A percentile compares a stretch with the other conserved stretches of the same genome.
Conservation (phyloP, 768 basidiomycete species). For the Stropharia rugosoannulata region DNA sequence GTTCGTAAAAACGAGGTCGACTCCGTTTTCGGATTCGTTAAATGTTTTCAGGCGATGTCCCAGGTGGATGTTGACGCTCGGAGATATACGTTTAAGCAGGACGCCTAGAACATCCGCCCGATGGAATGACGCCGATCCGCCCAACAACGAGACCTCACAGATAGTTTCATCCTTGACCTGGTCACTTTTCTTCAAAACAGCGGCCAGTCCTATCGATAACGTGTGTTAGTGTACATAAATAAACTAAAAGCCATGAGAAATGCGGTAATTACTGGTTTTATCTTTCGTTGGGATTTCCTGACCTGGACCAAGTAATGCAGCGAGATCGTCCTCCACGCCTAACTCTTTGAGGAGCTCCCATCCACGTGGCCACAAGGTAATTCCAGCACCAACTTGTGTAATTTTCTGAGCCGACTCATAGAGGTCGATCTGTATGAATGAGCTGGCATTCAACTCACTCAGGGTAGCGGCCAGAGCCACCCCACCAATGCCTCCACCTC, state of each 20-base stretch:
- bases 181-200: slow-evolving; percentile 15
- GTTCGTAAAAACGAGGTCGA: slow-evolving; percentile 41
- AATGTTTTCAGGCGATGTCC: slow-evolving; percentile 44
- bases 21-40: slow-evolving; percentile 21
- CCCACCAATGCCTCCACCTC: slow-evolving; percentile 36
- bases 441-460: neutral
- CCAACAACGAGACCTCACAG: slow-evolving; percentile 11
- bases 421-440: slow-evolving; percentile 36
- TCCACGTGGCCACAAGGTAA: slow-evolving; percentile 42
- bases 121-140: slow-evolving; percentile 32
- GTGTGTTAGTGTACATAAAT: neutral
- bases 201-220: slow-evolving; percentile 1
- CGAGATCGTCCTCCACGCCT: slow-evolving; percentile 28
- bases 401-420: slow-evolving; percentile 43
- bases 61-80: slow-evolving; percentile 33
- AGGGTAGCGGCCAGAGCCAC: slow-evolving; percentile 23
- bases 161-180: slow-evolving; percentile 13
- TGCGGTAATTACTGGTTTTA: neutral
- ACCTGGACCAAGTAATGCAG: neutral
- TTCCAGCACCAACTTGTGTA: slow-evolving; percentile 45
- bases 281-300: neutral
- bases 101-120: slow-evolving; percentile 50
- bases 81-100: slow-evolving; percentile 41
- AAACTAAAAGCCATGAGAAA: too few relatives aligned
- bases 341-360: slow-evolving; percentile 40